Base-by-base conservation (phyloP, 1,139 yeast species). In the Suhomyces anneliseae region DNA sequence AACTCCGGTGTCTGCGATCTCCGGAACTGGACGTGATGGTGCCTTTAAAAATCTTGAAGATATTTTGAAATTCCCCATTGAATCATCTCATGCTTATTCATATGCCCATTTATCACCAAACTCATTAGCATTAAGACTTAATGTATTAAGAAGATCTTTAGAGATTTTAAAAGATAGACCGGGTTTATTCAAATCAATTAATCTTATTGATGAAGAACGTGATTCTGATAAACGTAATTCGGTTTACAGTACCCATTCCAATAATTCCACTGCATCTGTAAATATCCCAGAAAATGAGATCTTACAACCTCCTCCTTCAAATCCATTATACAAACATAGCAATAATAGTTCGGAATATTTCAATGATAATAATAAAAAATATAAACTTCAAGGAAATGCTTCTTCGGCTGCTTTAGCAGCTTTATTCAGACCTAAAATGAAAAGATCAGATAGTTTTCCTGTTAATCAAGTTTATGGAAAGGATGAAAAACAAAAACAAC, bases 31-130 rank as follows among this genome's bases (percentile, higher is more conserved):
- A 12, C 34, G 46, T 26, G 53, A 47, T 7, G 33, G 44, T 4
- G 33, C 43, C 27, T 53, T 53, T 48, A 53, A 54, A 32, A 53
- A 58, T 42, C 49, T 61, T 26, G 62, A 62, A 38, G 74, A 70
- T 42, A 66, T 82, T 31, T 58, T 79, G 33, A 76, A 73, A 55
- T 87, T 86, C 60, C 90, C 95, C 6, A 81, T 84, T 19, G 93
- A 87, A 60, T 86, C 95, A 9, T 80, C 95, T 2, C 93, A 87
- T 61, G 87, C 96, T 2, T 89, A 87, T 60, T 87, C 95, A 0
- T 89, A 88, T 63, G 90, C 95, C 6, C 89, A 87, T 50, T 70
- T 87, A 47, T 85, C 95, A 5, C 93, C 90, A 19, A 86, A 87
- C 58, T 85, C 95, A 1, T 66, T 89, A 48, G 89, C 95, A 0